A percentile compares a stretch with the other conserved stretches of the same genome.
Conservation (phyloP, 2,329 filamentous ascomycete genomes). For the Parastagonospora avenae region DNA sequence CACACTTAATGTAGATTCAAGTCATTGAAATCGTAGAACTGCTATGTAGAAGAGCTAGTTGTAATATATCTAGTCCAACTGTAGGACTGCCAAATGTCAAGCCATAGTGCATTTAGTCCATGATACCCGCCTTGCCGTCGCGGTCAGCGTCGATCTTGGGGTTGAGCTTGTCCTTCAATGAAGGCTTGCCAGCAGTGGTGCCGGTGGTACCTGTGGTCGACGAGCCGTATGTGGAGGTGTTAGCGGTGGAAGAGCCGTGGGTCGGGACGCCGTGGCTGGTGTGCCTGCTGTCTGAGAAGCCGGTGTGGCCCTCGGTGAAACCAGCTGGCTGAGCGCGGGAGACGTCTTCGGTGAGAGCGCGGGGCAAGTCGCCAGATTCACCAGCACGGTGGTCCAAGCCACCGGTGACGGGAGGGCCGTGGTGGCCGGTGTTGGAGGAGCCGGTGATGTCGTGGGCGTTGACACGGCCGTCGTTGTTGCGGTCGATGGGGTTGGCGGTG, state of each 20-base stretch:
- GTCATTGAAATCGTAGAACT: background rate
- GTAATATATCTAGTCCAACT: no score
- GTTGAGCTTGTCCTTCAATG: slow-evolving; percentile 58
- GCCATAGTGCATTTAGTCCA: background rate
- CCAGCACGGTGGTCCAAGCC: slow-evolving; percentile 5
- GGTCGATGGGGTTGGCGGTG: slow-evolving; percentile 1
- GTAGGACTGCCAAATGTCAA: no score
- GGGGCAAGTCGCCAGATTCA: slow-evolving; percentile 10
- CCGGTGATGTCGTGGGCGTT: background rate
- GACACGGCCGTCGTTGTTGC: slow-evolving; percentile 1
- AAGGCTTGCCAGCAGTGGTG: slow-evolving; percentile 45
- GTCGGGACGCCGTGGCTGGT: background rate
- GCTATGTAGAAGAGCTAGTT: background rate
- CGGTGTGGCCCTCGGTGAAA: background rate
- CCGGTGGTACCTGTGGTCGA: background rate
- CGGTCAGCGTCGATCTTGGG: slow-evolving; percentile 45
- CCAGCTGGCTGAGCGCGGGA: slow-evolving; percentile 12
- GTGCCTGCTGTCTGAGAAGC: background rate
- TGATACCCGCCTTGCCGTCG: slow-evolving; percentile 5
- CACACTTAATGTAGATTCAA: no score
- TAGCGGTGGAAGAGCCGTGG: background rate
- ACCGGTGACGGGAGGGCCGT: background rate
- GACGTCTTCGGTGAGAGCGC: slow-evolving; percentile 9
- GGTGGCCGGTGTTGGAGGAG: background rate
- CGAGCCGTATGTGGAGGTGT: background rate